Evolutionary conservation across 1,284 basidiomycete species (phyloP).

Genomic region (Kwoniella shivajii): DNA sequence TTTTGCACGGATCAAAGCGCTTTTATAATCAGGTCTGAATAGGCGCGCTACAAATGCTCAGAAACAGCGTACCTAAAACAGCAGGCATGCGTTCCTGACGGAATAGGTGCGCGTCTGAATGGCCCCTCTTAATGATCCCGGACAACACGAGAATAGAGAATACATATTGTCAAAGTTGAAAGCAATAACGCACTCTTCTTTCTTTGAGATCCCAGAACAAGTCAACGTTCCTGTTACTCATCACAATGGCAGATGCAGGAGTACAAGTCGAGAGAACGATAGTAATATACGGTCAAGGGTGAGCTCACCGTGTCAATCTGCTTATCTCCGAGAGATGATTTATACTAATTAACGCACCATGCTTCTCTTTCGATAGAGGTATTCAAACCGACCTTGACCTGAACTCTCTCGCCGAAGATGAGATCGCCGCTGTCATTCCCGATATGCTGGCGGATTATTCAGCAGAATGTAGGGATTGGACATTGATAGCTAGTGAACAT

Average conservation of each 20-base stretch:
- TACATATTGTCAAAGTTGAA: too few species aligned
- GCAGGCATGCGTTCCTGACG: too few species aligned
- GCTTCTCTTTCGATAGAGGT: conserved; percentile 27
- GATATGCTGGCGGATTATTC: conserved; percentile 48
- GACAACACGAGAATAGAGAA: too few species aligned
- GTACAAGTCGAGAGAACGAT: conserved; percentile 17
- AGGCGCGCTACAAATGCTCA: background rate
- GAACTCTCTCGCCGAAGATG: conserved; percentile 48
- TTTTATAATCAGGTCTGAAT: too few species aligned
- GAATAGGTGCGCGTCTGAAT: too few species aligned
- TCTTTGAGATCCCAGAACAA: background rate
- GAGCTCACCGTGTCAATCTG: conserved; percentile 3
- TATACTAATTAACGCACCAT: background rate
- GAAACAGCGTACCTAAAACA: too few species aligned
- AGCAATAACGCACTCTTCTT: background rate
- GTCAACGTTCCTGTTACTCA: background rate
- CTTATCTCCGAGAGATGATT: background rate
- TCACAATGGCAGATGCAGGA: conserved; percentile 26
- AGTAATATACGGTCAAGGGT: conserved; percentile 45
- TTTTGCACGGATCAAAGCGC: background rate
- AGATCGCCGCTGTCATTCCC: conserved; percentile 48
- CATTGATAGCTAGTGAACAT: conserved; percentile 52
- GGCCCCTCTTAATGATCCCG: too few species aligned
- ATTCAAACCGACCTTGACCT: conserved; percentile 53
- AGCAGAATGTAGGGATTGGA: conserved; percentile 54